Percentiles rank a stretch among this genome's conserved stretches.
These are phyloP conservation scores for Zygoascus meyerae DNA, from an alignment of 1,139 yeast species.

Conservation along the genomic window DNA sequence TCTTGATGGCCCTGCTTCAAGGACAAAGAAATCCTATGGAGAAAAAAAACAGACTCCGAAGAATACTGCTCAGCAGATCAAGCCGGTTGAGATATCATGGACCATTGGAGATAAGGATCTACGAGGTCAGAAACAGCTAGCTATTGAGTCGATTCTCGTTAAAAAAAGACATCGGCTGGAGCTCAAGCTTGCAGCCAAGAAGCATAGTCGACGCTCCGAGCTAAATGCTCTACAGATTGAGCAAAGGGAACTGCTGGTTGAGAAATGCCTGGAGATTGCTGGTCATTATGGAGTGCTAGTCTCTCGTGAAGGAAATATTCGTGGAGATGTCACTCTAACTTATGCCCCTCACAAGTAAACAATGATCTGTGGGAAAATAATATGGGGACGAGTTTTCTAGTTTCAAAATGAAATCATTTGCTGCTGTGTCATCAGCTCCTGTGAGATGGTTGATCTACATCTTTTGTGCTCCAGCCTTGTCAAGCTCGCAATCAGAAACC, in stretches of 20 bases:
- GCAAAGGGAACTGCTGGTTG: conserved; percentile 29
- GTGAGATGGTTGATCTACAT: no score
- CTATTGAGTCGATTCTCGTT: conserved; percentile 29
- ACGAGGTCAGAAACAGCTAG: conserved; percentile 34
- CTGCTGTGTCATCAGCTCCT: no score
- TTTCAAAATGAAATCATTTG: no score
- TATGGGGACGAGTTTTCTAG: no score
- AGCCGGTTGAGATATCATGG: conserved; percentile 28
- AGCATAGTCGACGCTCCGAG: conserved; percentile 29
- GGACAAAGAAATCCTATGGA: conserved; percentile 13
- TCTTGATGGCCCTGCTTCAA: conserved; percentile 7
- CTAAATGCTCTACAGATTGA: conserved; percentile 26
- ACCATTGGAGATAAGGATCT: conserved; percentile 30
- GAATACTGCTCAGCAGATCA: conserved; percentile 12
- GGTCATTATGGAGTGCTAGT: conserved; percentile 27
- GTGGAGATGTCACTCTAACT: conserved; percentile 1
- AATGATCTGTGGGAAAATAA: no score
- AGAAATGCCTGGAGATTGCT: conserved; percentile 24
- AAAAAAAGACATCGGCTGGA: conserved; percentile 29
- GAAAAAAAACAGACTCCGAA: conserved; percentile 15
- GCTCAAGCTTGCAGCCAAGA: conserved; percentile 25
- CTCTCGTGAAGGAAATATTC: conserved; percentile 13
- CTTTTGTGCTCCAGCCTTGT: no score
- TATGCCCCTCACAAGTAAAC: conserved; percentile 7
- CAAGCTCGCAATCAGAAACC: no score